Conservation (phyloP, 805 yeast genomes). For the Myxozyma vanderwaltii region DNA sequence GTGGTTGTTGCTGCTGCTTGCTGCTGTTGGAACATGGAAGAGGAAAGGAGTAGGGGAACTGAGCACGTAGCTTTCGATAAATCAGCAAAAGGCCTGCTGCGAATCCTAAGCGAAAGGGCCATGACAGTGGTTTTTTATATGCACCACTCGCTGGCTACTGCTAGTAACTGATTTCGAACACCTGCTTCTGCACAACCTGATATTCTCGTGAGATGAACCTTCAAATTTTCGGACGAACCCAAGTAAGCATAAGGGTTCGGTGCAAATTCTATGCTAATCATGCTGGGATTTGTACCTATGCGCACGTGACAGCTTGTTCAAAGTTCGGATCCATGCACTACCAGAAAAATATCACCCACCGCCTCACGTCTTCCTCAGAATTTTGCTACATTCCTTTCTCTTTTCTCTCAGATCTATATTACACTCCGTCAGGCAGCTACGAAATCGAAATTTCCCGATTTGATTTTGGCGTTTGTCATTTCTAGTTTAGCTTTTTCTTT, state of each 20-base stretch:
- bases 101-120: not conserved
- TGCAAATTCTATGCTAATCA: not conserved
- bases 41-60: not conserved
- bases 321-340: slow-evolving; percentile 13
- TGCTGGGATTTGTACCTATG: not conserved
- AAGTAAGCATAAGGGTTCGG: not conserved
- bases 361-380: not conserved
- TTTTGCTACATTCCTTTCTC: not conserved
- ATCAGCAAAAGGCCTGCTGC: slow-evolving; percentile 2
- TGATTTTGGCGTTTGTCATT: not conserved
- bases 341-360: slow-evolving; percentile 11
- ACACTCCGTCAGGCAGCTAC: not conserved
- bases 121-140: not conserved
- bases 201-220: slow-evolving; percentile 2
- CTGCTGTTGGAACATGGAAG: not conserved
- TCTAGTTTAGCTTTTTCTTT: not conserved
- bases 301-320: not conserved
- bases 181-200: not conserved
- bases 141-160: too few relatives aligned
- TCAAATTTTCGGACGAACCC: too few relatives aligned
- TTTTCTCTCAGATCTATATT: not conserved
- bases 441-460: not conserved
- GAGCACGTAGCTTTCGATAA: not conserved
- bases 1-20: not conserved
- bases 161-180: too few relatives aligned